Base-by-base conservation (phyloP, 495 filamentous ascomycete species). In the Amniculicola lignicola region DNA sequence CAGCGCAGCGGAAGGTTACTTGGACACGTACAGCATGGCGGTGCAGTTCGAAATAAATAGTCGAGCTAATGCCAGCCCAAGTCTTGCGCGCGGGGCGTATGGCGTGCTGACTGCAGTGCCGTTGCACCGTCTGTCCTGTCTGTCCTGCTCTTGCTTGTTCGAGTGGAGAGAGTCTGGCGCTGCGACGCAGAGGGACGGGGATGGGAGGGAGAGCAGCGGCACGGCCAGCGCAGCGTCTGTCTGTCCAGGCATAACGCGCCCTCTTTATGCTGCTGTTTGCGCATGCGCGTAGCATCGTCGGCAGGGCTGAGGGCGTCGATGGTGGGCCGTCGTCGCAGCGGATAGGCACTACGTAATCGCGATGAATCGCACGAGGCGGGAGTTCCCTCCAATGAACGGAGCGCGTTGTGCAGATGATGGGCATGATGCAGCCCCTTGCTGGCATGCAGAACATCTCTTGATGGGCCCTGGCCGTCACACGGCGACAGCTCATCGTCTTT, bases 371-470 rank as follows among this genome's bases (percentile, higher is more conserved):
- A 53, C 4, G 22, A 28, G 14, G 56, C 56, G 47, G 47, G 41
- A 38, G 48, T 57, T 35, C 49, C 41, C 51, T 60, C 57, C 57
- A 60, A 54, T 54, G 15, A 50, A 31, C 36, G 54, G 38, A 49
- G 42, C 33, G 29, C 5, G 47, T 33, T 36, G 38, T 16, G 24
- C 44, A 37, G 36, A 60, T 60, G 51, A 49, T 54, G 57, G 31
- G 41, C 44, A 44, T 11, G 49, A 43, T 54, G 57, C 49, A 52
- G 35, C 56, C 57, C 57, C 43, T 54, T 49, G 41, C 35, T 18
- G 23, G 48, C 59, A n/a, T 62, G 59, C 59, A 54, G 52, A 43
- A 62, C 59, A 62, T 57, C 45, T n/a, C n/a, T 43, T 28, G 16
- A 40, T 12, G 12, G 43, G 47, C 41, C 51, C 52, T 62, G 44